phyloP scores from a whole-genome alignment of 108 stramenopile genomes.

The Cyclostephanos tholiformis region DNA sequence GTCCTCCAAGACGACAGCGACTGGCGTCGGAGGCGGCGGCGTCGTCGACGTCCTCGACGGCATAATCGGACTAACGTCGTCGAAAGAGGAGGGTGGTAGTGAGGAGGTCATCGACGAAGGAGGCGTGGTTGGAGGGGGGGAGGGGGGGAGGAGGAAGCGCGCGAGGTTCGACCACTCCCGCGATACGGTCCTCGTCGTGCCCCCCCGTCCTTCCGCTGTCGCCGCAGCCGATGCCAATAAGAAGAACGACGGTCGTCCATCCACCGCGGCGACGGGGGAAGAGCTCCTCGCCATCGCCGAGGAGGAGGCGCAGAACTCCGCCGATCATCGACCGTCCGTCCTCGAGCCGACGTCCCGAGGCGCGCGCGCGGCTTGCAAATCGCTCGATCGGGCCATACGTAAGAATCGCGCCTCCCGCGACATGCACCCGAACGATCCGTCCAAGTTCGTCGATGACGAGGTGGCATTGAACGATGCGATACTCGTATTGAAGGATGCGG shows the following conservation, averaged over 20 bases:
- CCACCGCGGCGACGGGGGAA: slow-evolving; percentile 4
- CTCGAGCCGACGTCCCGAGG: slow-evolving; percentile 59
- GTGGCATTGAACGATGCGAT: slow-evolving; percentile 74
- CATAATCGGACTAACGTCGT: slow-evolving; percentile 29
- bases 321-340: neutral
- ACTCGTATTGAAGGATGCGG: slow-evolving; percentile 47
- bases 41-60: slow-evolving; percentile 46
- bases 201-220: slow-evolving; percentile 8
- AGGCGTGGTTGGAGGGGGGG: neutral
- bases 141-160: slow-evolving; percentile 10
- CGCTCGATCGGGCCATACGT: slow-evolving; percentile 44
- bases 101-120: neutral
- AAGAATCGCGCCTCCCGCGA: slow-evolving; percentile 62
- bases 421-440: slow-evolving; percentile 52
- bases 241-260: neutral
- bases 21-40: slow-evolving; percentile 9
- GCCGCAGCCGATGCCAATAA: neutral
- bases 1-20: slow-evolving; percentile 5
- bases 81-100: neutral
- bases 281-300: slow-evolving; percentile 72
- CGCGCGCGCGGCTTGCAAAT: slow-evolving; percentile 46
- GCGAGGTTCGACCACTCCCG: slow-evolving; percentile 42
- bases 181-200: slow-evolving; percentile 57
- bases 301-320: slow-evolving; percentile 20
- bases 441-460: slow-evolving; percentile 73